These are phyloP conservation scores for Parascedosporium putredinis DNA, from an alignment of 2,329 filamentous ascomycete species.

Conservation along the genomic window DNA sequence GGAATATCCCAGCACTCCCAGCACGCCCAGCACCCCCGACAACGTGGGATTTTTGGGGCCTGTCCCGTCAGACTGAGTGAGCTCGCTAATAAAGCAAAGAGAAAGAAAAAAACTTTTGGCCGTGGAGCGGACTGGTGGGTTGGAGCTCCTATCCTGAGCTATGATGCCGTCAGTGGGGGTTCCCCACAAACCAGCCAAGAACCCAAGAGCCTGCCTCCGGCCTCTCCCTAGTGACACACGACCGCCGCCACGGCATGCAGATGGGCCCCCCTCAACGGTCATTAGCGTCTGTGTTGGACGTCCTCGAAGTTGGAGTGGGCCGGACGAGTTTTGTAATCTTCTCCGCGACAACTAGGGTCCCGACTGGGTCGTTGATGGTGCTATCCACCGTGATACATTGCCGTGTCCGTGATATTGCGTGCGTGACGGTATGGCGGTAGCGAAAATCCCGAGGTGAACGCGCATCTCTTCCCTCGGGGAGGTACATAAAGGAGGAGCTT, in stretches of 20 bases:
- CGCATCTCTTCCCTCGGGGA: too few species aligned
- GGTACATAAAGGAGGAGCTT: too few species aligned
- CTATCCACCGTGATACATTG: not conserved
- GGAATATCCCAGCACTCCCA: not conserved
- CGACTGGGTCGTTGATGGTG: not conserved
- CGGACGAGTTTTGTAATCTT: not conserved
- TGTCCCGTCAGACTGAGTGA: too few species aligned
- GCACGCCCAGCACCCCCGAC: too few species aligned
- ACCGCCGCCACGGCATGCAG: not conserved
- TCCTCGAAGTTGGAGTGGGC: not conserved
- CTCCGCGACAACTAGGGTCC: not conserved
- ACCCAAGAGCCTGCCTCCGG: not conserved
- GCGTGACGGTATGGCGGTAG: too few species aligned
- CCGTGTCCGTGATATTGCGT: not conserved
- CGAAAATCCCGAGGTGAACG: too few species aligned
- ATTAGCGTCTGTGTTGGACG: not conserved
- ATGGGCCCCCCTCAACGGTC: not conserved
- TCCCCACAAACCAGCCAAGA: not conserved
- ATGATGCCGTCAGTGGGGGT: not conserved
- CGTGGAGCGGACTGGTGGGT: too few species aligned
- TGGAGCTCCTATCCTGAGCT: not conserved
- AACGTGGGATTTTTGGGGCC: not conserved
- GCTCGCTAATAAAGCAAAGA: too few species aligned
- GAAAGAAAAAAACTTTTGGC: too few species aligned
- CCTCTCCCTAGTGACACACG: too few species aligned